Conservation (phyloP, 495 filamentous ascomycete genomes). For the Daldinia childiae region DNA sequence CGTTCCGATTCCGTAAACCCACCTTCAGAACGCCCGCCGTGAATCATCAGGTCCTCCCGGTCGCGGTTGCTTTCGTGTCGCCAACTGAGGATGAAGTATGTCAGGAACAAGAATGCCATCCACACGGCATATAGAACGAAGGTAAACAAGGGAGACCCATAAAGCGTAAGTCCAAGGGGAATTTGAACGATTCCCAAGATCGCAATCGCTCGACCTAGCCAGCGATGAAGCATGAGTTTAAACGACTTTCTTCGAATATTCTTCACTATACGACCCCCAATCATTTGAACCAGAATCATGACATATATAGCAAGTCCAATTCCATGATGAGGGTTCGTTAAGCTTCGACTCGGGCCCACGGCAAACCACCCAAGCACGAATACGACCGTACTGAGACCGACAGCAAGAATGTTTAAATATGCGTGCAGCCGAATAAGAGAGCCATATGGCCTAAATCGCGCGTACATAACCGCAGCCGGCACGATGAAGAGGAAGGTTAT, state of each 20-base stretch:
- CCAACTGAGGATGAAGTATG: constrained; percentile 80
- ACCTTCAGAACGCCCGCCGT: constrained; percentile 53
- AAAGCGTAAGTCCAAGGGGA: constrained; percentile 87
- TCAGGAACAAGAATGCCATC: constrained; percentile 69
- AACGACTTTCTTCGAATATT: constrained; percentile 67
- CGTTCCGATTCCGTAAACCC: constrained; percentile 45
- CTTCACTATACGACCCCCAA: constrained; percentile 79
- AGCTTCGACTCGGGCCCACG: constrained; percentile 75
- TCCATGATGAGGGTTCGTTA: constrained; percentile 94
- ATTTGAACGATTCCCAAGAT: constrained; percentile 88
- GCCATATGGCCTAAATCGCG: constrained; percentile 73
- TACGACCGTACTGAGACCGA: constrained; percentile 74
- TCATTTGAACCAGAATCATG: constrained; percentile 78
- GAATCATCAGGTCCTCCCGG: constrained; percentile 44
- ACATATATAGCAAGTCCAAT: constrained; percentile 93
- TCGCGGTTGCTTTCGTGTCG: constrained; percentile 62
- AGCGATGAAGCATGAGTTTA: constrained; percentile 85
- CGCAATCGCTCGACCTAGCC: constrained; percentile 79
- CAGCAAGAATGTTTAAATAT: constrained; percentile 84
- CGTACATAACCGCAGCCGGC: constrained; percentile 77
- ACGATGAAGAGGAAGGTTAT: constrained; percentile 89
- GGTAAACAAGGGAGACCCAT: constrained; percentile 83
- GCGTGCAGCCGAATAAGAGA: constrained; percentile 79
- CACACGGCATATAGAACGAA: constrained; percentile 88
- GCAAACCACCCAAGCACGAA: constrained; percentile 83